Evolutionary conservation across 1,284 basidiomycete genomes (phyloP), one percentile per base, ranked within the genome.

Genomic region (Ceratobasidium sp.): DNA sequence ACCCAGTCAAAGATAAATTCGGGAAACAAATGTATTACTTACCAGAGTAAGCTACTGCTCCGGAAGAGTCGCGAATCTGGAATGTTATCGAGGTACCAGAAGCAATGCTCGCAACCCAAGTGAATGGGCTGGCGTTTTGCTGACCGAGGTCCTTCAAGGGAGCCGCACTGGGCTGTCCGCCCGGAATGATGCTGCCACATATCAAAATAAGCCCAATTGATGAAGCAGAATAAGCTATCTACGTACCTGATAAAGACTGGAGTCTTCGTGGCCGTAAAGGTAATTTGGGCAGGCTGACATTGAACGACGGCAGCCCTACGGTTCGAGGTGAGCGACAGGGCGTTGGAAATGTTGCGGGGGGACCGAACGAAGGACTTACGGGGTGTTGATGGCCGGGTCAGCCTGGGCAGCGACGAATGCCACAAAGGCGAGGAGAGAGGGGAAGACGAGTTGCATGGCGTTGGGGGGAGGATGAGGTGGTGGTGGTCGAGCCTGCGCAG

Each of bases 341-440:
- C 12, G 10, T 26, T 46, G n/a, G 41, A 45, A 71, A 52, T 59
- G 21, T 3, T 60, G 4, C 1, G 12, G n/a, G 60, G 60, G 60
- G 32, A 10, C 39, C 52, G 36, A 67, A 52, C 34, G 64, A 55
- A 28, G 48, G 48, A 71, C 69, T 71, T 71, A 71, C 69, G 69
- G 69, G 32, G 55, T 71, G 57, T 36, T 59, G 32, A 71, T 71
- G 8, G 69, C 48, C 2, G 69, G 69, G 69, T 70, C 67, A 30
- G 58, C 58, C 32, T 71, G 69, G n/a, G 69, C 69, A n/a, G 43
- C 55, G 30, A 71, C 69, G 28, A 36, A 39, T 21, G 69, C 69
- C n/a, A 46, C 57, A 58, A 71, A 71, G 34, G 57, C 57, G 46
- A 60, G 43, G 41, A 70, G 43, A 23, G 65, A 41, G 41, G 65